Percentiles rank a stretch among this genome's conserved stretches.
Conservation (phyloP, 768 basidiomycete genomes). For the Dentipellis sp. region DNA sequence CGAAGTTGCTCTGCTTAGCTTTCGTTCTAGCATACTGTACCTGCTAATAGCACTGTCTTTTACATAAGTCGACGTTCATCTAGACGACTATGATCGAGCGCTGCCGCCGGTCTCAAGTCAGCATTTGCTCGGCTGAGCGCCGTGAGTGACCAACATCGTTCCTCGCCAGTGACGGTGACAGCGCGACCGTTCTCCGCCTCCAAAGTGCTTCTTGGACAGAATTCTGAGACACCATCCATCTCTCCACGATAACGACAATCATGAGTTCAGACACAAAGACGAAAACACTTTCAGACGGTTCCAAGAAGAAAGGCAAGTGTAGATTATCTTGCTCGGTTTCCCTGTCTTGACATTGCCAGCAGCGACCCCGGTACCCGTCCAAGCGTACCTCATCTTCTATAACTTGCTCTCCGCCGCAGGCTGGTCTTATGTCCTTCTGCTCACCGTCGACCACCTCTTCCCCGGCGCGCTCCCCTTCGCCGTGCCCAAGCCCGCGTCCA, state of each 20-base stretch:
- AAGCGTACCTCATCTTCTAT: slow-evolving; percentile 15
- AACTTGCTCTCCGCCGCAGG: slow-evolving; percentile 10
- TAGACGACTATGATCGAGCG: too few species aligned
- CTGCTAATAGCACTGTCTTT: too few species aligned
- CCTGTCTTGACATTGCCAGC: too few species aligned
- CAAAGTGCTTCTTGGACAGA: background rate
- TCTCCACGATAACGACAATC: background rate
- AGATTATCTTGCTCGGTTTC: too few species aligned
- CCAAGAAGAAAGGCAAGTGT: background rate
- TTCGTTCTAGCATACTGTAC: too few species aligned
- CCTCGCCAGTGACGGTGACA: too few species aligned
- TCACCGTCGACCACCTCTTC: slow-evolving; percentile 8
- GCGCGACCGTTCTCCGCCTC: too few species aligned
- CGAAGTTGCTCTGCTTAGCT: too few species aligned
- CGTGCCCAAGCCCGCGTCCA: background rate
- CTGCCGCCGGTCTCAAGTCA: too few species aligned
- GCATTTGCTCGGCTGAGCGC: too few species aligned
- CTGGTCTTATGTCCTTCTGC: slow-evolving; percentile 11
- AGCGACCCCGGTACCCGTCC: slow-evolving; percentile 2
- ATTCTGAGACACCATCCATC: background rate
- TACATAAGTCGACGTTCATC: too few species aligned
- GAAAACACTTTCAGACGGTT: background rate
- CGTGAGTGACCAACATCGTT: too few species aligned
- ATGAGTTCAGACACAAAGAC: background rate
- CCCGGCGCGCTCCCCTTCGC: background rate